Conservation (phyloP, 805 yeast genomes). For the Starmerella roubikii region DNA sequence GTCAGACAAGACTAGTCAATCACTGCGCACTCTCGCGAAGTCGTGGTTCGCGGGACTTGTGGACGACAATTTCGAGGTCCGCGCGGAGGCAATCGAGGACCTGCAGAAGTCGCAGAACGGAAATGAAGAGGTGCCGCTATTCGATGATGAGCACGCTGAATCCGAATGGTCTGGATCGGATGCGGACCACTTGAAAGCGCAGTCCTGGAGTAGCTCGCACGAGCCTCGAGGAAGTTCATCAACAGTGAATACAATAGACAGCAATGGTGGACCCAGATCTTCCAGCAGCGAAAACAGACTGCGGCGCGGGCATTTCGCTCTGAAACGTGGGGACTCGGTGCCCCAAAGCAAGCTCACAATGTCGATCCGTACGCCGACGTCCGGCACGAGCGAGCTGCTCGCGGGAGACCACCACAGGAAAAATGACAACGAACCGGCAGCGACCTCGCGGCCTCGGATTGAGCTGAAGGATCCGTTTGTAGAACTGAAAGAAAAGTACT, state of each 20-base stretch:
- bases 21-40: background rate
- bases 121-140: constrained; percentile 2
- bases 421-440: too few relatives aligned
- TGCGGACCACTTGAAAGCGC: background rate
- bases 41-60: constrained; percentile 13
- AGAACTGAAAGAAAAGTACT: constrained; percentile 6
- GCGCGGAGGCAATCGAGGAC: constrained; percentile 3
- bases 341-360: too few relatives aligned
- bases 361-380: too few relatives aligned
- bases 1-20: too few relatives aligned
- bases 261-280: too few relatives aligned
- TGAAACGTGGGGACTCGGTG: too few relatives aligned
- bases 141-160: constrained; percentile 8
- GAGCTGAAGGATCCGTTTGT: constrained; percentile 5
- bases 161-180: background rate
- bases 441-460: background rate
- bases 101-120: background rate
- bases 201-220: too few relatives aligned
- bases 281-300: background rate
- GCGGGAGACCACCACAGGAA: too few relatives aligned
- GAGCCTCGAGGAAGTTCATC: too few relatives aligned
- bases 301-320: background rate
- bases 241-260: background rate
- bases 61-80: constrained; percentile 2
- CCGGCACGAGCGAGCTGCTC: too few relatives aligned